Percentiles rank a stretch among this genome's conserved stretches.
phyloP scores from a whole-genome alignment of 768 basidiomycete genomes.

The Cyclocybe cylindracea region DNA sequence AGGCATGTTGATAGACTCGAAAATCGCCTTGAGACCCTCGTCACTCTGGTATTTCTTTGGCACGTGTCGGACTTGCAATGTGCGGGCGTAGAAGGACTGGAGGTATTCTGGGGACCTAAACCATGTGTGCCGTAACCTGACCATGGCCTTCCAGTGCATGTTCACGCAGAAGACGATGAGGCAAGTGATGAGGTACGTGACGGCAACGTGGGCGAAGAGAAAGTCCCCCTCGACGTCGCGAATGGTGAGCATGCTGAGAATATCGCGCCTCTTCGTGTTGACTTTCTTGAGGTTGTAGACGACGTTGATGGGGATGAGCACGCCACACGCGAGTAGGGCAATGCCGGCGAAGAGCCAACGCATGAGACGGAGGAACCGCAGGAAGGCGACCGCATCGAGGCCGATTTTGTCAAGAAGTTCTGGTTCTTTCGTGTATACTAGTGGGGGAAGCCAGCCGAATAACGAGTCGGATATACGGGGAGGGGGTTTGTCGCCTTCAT shows the following conservation, averaged over 20 bases:
- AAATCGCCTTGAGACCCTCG: slow-evolving; percentile 76
- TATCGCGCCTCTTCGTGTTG: slow-evolving; percentile 47
- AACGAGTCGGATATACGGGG: slow-evolving; percentile 82
- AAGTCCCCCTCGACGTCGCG: slow-evolving; percentile 72
- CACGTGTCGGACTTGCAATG: slow-evolving; percentile 80
- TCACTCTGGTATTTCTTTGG: slow-evolving; percentile 83
- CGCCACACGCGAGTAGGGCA: slow-evolving; percentile 61
- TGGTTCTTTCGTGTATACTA: slow-evolving; percentile 83
- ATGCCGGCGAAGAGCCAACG: slow-evolving; percentile 71
- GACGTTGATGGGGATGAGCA: slow-evolving; percentile 87
- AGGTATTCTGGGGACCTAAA: slow-evolving; percentile 90
- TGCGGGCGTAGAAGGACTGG: slow-evolving; percentile 90
- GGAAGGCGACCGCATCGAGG: slow-evolving; percentile 89
- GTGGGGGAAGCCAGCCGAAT: slow-evolving; percentile 88
- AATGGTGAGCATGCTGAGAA: slow-evolving; percentile 83
- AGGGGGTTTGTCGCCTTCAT: slow-evolving; percentile 72
- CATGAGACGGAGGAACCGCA: slow-evolving; percentile 88
- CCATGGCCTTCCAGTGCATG: slow-evolving; percentile 75
- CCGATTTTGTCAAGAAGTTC: slow-evolving; percentile 87
- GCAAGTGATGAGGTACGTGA: slow-evolving; percentile 79
- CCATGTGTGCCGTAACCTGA: slow-evolving; percentile 80
- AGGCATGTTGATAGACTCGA: slow-evolving; percentile 74
- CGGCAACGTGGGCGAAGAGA: slow-evolving; percentile 84
- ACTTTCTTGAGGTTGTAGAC: slow-evolving; percentile 79
- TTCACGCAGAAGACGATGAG: slow-evolving; percentile 73